Percentiles rank a stretch among this genome's conserved stretches.
These are phyloP conservation scores for Rhipidocladum racemiflorum DNA, from an alignment of 176 grass and related monocot species.

Conservation along the genomic window DNA sequence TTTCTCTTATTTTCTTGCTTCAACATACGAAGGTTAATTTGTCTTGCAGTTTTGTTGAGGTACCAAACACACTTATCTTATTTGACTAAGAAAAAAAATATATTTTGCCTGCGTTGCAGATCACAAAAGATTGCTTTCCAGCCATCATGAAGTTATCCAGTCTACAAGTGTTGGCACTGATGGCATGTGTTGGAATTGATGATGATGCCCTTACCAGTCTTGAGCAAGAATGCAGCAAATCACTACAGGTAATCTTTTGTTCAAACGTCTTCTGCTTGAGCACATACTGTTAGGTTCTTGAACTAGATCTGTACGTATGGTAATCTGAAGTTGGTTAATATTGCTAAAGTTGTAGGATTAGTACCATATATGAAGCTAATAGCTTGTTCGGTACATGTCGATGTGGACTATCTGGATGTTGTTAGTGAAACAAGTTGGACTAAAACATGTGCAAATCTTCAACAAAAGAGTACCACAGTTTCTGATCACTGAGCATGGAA, in stretches of 20 bases:
- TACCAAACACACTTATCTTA: neutral
- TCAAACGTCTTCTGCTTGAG: neutral
- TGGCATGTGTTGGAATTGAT: slow-evolving; percentile 63
- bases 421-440: neutral
- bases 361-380: neutral
- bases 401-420: no score
- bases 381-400: neutral
- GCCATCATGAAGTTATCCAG: slow-evolving; percentile 59
- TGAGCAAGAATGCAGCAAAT: slow-evolving; percentile 60
- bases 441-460: neutral
- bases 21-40: slow-evolving; percentile 7
- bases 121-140: slow-evolving; percentile 59
- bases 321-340: neutral
- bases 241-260: slow-evolving; percentile 55
- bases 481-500: neutral
- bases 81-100: slow-evolving; percentile 21
- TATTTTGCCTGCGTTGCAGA: slow-evolving; percentile 34
- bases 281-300: neutral
- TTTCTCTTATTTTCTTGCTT: slow-evolving; percentile 10
- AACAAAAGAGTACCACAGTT: neutral
- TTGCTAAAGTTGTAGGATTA: neutral
- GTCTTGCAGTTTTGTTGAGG: neutral
- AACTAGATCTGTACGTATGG: neutral
- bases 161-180: slow-evolving; percentile 57
- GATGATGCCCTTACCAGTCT: slow-evolving; percentile 49